These are phyloP conservation scores for Hygrocybe punicea DNA, from an alignment of 768 basidiomycete genomes.

Conservation along the genomic window DNA sequence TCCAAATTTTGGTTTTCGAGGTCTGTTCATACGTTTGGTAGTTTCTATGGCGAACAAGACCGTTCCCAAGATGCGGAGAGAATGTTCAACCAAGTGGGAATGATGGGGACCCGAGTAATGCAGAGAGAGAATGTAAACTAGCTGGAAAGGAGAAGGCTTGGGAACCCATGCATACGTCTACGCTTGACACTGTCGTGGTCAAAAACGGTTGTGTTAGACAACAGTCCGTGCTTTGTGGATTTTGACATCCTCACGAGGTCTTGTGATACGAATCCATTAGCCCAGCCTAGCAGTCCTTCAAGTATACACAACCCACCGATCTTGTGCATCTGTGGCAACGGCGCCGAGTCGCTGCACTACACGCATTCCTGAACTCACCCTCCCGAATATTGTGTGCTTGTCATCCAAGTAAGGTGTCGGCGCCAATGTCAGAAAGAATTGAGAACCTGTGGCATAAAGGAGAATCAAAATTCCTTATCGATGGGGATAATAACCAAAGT, in stretches of 20 bases:
- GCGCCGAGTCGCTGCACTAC: slow-evolving; percentile 90
- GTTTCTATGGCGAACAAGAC: too few relatives aligned
- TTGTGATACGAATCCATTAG: slow-evolving; percentile 14
- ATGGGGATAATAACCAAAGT: slow-evolving; percentile 11
- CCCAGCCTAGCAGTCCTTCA: not conserved
- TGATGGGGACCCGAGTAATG: too few relatives aligned
- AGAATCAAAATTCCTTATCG: slow-evolving; percentile 59
- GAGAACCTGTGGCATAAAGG: slow-evolving; percentile 60
- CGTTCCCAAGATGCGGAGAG: too few relatives aligned
- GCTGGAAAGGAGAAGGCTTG: too few relatives aligned
- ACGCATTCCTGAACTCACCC: slow-evolving; percentile 86
- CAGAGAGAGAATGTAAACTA: too few relatives aligned
- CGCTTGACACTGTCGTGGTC: too few relatives aligned
- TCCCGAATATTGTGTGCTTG: slow-evolving; percentile 88
- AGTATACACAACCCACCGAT: slow-evolving; percentile 47
- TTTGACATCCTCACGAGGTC: slow-evolving; percentile 79
- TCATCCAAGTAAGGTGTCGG: slow-evolving; percentile 83
- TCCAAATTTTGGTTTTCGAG: too few relatives aligned
- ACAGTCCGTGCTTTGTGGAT: slow-evolving; percentile 67
- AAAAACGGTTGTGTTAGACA: too few relatives aligned
- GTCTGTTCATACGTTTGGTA: too few relatives aligned
- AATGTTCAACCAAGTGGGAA: too few relatives aligned
- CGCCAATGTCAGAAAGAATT: slow-evolving; percentile 86
- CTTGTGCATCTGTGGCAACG: slow-evolving; percentile 84
- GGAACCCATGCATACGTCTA: too few relatives aligned